Conservation (phyloP, 164 flowering plant species). For the Nymphaea colorata region DNA sequence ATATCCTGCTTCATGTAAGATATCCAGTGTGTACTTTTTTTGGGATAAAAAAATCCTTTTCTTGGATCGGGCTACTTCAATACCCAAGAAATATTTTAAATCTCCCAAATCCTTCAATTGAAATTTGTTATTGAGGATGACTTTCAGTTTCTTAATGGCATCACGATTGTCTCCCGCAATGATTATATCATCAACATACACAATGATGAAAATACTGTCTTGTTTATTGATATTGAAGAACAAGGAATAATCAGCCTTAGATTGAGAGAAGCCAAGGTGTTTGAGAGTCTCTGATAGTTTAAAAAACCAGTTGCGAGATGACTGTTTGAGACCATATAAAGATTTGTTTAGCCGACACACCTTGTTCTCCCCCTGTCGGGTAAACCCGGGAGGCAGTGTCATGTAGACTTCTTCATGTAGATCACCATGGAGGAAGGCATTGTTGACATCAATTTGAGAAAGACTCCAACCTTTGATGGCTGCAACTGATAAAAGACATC, state of each 20-base stretch:
- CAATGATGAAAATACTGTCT: not conserved
- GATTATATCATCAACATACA: not conserved
- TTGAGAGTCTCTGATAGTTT: not conserved
- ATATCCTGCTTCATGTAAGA: not conserved
- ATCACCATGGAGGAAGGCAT: slow-evolving; percentile 2
- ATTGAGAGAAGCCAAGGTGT: not conserved
- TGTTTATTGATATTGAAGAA: not conserved
- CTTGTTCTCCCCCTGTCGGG: not conserved
- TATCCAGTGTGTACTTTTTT: not conserved
- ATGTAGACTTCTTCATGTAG: not conserved
- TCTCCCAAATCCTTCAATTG: not conserved
- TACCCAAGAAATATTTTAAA: not conserved
- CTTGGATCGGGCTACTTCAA: not conserved
- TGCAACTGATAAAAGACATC: not conserved
- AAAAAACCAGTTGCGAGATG: not conserved
- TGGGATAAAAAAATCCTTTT: not conserved
- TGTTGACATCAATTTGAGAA: not conserved
- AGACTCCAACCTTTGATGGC: not conserved
- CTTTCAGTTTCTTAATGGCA: not conserved
- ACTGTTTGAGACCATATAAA: not conserved
- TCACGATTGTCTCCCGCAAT: not conserved
- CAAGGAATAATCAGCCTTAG: not conserved
- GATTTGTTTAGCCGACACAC: not conserved
- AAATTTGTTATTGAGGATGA: not conserved
- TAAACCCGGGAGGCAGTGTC: not conserved